phyloP scores from a whole-genome alignment of 345 rosid species.

The Salix caprea region DNA sequence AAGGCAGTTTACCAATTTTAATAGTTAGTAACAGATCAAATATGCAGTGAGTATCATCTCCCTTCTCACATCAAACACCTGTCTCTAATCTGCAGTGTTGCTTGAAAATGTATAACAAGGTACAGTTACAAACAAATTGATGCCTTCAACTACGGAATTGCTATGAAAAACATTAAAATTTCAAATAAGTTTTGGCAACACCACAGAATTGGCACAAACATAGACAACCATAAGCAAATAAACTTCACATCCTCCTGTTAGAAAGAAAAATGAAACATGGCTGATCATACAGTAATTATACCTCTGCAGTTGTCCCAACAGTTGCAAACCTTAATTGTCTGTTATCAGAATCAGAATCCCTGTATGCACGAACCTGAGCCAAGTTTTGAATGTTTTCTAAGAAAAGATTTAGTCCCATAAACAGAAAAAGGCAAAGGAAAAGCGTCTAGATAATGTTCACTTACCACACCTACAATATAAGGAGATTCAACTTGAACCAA shows the following conservation, averaged over 20 bases:
- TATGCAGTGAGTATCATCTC: neutral
- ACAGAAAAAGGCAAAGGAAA: neutral
- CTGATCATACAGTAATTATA: constrained; percentile 17
- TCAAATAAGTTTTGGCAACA: neutral
- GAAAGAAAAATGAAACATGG: neutral
- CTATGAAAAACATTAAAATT: neutral
- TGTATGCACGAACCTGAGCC: constrained; percentile 59
- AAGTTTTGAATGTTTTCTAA: constrained; percentile 4
- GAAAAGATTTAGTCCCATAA: neutral
- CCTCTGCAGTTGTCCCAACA: constrained; percentile 96
- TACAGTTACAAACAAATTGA: neutral
- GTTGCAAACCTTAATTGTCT: constrained; percentile 45
- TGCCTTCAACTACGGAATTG: neutral
- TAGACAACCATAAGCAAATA: neutral
- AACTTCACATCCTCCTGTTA: neutral
- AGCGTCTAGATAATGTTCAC: constrained; percentile 26
- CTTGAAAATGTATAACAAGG: no score
- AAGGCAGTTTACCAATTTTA: neutral
- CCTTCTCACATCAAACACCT: neutral
- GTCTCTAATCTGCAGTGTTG: neutral
- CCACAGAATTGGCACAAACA: neutral
- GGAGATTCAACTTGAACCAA: constrained; percentile 67
- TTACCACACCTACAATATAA: constrained; percentile 83
- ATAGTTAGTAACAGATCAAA: neutral
- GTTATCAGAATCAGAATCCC: constrained; percentile 33